phyloP scores from a whole-genome alignment of 176 grass and related monocot genomes.

The Oryza brachyantha region DNA sequence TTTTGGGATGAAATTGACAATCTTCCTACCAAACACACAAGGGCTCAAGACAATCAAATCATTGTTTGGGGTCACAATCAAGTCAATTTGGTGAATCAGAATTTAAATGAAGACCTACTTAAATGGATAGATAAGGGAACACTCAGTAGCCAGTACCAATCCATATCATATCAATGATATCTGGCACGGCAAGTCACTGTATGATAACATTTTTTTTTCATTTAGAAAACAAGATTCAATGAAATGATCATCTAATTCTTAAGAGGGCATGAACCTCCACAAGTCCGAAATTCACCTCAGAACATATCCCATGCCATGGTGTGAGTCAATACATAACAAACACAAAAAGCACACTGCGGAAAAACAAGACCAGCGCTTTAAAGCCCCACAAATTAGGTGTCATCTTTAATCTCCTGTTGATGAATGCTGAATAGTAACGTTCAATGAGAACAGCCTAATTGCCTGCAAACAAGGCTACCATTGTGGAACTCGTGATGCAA shows the following conservation, averaged over 20 bases:
- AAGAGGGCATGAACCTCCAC: not conserved
- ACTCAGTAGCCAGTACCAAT: not conserved
- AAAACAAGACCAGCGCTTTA: not conserved
- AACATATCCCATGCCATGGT: not conserved
- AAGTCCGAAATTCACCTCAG: not conserved
- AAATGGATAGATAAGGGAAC: not conserved
- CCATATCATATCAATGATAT: not conserved
- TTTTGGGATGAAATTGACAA: constrained; percentile 3
- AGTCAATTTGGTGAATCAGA: not conserved
- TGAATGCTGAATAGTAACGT: not conserved
- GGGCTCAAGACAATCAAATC: not conserved
- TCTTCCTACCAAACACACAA: constrained; percentile 9
- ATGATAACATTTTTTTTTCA: not conserved
- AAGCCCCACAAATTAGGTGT: not conserved
- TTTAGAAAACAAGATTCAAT: not conserved
- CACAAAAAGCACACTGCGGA: not conserved
- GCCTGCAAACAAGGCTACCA: not conserved
- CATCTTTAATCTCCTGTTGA: not conserved
- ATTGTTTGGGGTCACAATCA: not conserved
- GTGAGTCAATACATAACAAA: not conserved
- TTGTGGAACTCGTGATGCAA: not conserved
- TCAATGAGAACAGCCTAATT: not conserved
- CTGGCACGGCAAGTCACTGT: not conserved
- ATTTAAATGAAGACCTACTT: not conserved
- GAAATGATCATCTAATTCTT: not conserved